Base-by-base conservation (phyloP, 805 yeast genomes). In the Hermanozyma aechmeae region DNA sequence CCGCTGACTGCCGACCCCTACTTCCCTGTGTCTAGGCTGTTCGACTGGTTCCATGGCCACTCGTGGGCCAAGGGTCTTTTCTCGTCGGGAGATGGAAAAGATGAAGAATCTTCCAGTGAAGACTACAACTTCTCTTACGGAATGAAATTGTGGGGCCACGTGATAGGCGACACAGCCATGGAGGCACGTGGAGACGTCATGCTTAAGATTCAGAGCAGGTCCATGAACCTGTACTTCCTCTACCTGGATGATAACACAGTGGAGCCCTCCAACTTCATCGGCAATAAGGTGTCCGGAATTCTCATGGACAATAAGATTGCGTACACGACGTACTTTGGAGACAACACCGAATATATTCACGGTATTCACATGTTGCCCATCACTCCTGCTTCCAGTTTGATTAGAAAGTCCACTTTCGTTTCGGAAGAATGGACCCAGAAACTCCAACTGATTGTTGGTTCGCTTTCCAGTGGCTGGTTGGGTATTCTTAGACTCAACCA, bases 321-420 rank as follows among this genome's bases (percentile, higher is more conserved):
- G 45, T 76, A 79, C 56, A 71, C 83, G 6, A 79, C 87, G 2
- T 80, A 72, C 44, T 80, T 80, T 45, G 86, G 86, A 4, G 46
- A 57, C 34, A 56, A 68, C 31, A 53, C 58, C 23, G 77, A 78
- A 50, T 79, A 72, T 43, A 78, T 77, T 30, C 84, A 79, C 40
- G 89, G 89, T 4, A 80, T 79, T 35, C 86, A 80, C 49, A 80
- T 79, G 86, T 46, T 80, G 22, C 87, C 87, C 14, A 57, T 73
- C 16, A 77, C 82, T 0, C 80, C 84, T 1, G 61, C 65, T 12
- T 72, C 80, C 15, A 61, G 77, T 2, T 68, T 55, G 35, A 61
- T 78, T 24, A 65, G 87, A 34, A 50, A 58, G 12, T 65, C 76
- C 2, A 42, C 46, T 10, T 75, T 70, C 50, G 39, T 45, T 53